Conservation (phyloP, 164 flowering plant species). For the Warburgia ugandensis region DNA sequence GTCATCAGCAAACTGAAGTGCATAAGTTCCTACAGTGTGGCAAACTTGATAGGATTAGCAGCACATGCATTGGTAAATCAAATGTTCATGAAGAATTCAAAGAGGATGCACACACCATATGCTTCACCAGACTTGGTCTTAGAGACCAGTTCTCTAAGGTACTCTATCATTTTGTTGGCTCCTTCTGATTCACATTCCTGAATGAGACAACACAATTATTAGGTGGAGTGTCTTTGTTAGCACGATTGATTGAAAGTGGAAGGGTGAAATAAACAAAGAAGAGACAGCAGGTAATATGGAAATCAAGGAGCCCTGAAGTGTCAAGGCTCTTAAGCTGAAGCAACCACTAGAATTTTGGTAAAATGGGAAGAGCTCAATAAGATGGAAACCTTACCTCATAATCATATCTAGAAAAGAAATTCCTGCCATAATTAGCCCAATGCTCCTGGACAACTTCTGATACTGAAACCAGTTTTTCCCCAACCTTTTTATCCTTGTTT, state of each 20-base stretch:
- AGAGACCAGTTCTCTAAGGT: slow-evolving; percentile 70
- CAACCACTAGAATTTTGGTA: too few species aligned
- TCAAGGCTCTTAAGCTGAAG: too few species aligned
- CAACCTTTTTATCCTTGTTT: slow-evolving; percentile 77
- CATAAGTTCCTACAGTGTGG: slow-evolving; percentile 51
- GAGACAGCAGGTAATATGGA: too few species aligned
- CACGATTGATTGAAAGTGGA: too few species aligned
- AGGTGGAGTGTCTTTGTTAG: too few species aligned
- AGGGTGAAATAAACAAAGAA: too few species aligned
- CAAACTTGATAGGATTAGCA: slow-evolving; percentile 10
- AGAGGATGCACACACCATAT: slow-evolving; percentile 48
- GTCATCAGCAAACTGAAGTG: slow-evolving; percentile 89
- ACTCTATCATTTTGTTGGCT: slow-evolving; percentile 82
- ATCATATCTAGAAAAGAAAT: slow-evolving; percentile 96
- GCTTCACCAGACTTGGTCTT: slow-evolving; percentile 73
- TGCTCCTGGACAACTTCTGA: slow-evolving; percentile 81
- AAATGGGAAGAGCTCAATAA: too few species aligned
- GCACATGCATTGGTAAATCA: slow-evolving; percentile 2
- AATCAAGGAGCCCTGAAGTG: too few species aligned
- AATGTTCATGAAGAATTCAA: not conserved
- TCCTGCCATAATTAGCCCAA: slow-evolving; percentile 96
- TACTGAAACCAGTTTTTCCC: slow-evolving; percentile 82
- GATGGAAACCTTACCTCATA: slow-evolving; percentile 61
- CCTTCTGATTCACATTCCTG: slow-evolving; percentile 98
- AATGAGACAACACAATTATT: too few species aligned